Evolutionary conservation across 345 rosid genomes (phyloP).

Genomic region (Zanthoxylum bungeanum): DNA sequence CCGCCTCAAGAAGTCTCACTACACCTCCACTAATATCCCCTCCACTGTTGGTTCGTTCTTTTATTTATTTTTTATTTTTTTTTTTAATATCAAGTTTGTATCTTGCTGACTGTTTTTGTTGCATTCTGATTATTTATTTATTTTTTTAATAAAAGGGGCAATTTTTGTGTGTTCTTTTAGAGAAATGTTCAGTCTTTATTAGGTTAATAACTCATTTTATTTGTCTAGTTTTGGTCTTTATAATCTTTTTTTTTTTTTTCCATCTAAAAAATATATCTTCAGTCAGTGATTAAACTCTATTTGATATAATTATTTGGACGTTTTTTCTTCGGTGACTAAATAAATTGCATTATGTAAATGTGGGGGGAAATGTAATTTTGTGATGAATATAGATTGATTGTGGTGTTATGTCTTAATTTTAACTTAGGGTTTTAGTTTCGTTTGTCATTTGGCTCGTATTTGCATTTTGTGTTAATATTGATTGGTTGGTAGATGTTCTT

Average conservation of each 20-base stretch:
- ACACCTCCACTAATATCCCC: constrained; percentile 64
- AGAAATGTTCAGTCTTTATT: neutral
- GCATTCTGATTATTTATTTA: too few relatives aligned
- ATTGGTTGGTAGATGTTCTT: neutral
- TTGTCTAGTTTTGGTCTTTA: neutral
- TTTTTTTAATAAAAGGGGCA: too few relatives aligned
- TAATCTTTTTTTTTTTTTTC: neutral
- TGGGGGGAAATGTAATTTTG: neutral
- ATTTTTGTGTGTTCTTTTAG: neutral
- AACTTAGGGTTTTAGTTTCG: neutral
- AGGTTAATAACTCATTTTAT: neutral
- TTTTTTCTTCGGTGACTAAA: neutral
- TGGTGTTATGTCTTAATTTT: neutral
- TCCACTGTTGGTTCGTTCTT: constrained; percentile 60
- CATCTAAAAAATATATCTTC: too few relatives aligned
- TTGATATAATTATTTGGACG: neutral
- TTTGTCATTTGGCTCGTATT: neutral
- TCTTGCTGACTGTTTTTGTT: neutral
- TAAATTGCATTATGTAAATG: neutral
- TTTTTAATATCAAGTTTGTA: neutral
- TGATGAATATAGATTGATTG: neutral
- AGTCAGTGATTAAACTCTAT: too few relatives aligned
- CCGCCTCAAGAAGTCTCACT: constrained; percentile 77
- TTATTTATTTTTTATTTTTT: neutral
- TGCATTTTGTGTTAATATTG: neutral